These are phyloP conservation scores for Solanum rostratum DNA, from an alignment of 257 asterid genomes.

Conservation along the genomic window DNA sequence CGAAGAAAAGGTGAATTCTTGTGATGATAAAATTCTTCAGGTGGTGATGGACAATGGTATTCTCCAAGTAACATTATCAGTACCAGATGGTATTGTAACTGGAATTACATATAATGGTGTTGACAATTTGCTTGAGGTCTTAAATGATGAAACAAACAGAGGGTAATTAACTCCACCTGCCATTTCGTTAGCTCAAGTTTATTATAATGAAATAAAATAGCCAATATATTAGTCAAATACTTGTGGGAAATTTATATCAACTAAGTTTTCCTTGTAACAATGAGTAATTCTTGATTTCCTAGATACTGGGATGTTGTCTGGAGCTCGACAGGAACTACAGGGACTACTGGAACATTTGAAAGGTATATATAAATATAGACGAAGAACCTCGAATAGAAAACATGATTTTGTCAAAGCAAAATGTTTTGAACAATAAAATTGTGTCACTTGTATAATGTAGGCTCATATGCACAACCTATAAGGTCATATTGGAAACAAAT, in stretches of 20 bases:
- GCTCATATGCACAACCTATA: conserved; percentile 51
- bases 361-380: conserved; percentile 2
- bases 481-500: conserved; percentile 47
- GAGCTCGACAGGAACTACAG: conserved; percentile 29
- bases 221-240: background rate
- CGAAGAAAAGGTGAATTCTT: background rate
- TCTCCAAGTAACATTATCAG: conserved; percentile 47
- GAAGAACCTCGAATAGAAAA: background rate
- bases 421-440: background rate
- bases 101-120: conserved; percentile 51
- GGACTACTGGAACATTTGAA: conserved; percentile 43
- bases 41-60: conserved; percentile 68
- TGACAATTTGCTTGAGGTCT: conserved; percentile 60
- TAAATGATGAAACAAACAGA: conserved; percentile 50
- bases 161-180: conserved; percentile 27
- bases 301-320: conserved; percentile 66
- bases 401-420: background rate
- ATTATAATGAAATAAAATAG: background rate
- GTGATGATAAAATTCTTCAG: conserved; percentile 15
- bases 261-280: no score
- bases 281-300: background rate
- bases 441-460: conserved; percentile 15
- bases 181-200: background rate
- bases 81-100: conserved; percentile 60
- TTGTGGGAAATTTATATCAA: no score